Base-by-base conservation (phyloP, 192 early-diverging fungal genomes). In the Dispira parvispora region DNA sequence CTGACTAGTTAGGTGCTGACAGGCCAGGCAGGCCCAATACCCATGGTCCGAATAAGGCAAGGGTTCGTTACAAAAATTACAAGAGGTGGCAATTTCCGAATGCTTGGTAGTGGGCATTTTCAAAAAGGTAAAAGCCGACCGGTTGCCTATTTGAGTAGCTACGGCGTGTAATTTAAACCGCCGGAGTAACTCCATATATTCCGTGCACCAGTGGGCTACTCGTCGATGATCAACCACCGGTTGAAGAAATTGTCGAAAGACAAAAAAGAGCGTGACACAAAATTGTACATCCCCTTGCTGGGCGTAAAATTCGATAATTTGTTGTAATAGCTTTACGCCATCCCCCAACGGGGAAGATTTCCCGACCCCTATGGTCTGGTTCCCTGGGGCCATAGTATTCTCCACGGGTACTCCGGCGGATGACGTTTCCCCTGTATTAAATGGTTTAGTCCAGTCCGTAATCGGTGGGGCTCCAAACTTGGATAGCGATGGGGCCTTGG, bases 11-110 rank as follows among this genome's bases (percentile, higher is more conserved):
- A 60, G 12, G 12, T 42, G 13, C 16, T 43, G 57, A 21, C 57
- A 60, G 2, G 57, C 11, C 38, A 16, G 27, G 57, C 57, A 60
- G 14, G 57, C 43, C 57, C 57, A 60, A 43, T 60, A 60, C 16
- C 57, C 57, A 12, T 28, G 13, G 11, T 60, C 57, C 3, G 57
- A 43, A 27, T 42, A 60, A 11, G 43, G 25, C 16, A 60, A 9
- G 42, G 43, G 32, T 13, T 60, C 57, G 16, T 12, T 10, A 43
- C 57, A 60, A 42, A 42, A 27, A 2, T 27, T 18, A 43, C 57
- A 60, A 0, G 57, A n/a, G 32, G 57, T 60, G 10, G 57, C 14
- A 43, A 60, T 60, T 43, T 60, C 57, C 57, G 57, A 60, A 43
- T 60, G 38, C 16, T 60, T 28, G 28, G 57, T 60, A 18, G 57